A percentile compares a stretch with the other conserved stretches of the same genome.
These are phyloP conservation scores for Penicillium olsonii DNA, from an alignment of 2,329 filamentous ascomycete species.

Conservation along the genomic window DNA sequence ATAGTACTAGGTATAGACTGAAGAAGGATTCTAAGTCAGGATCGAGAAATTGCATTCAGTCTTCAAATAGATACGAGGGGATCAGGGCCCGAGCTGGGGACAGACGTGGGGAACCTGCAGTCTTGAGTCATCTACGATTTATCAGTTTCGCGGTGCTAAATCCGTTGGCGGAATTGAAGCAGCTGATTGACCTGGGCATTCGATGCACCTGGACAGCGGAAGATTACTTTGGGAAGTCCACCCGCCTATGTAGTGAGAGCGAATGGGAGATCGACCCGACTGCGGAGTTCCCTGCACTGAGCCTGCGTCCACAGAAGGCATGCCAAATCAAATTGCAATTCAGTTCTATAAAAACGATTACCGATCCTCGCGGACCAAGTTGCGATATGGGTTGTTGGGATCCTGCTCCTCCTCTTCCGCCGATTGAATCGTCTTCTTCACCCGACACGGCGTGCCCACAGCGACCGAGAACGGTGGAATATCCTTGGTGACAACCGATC, in stretches of 20 bases:
- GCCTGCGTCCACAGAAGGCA: too few species aligned
- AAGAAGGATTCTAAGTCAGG: background rate
- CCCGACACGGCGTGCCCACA: slow-evolving; percentile 25
- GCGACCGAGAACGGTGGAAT: slow-evolving; percentile 35
- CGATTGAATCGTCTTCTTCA: slow-evolving; percentile 21
- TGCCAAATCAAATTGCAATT: background rate
- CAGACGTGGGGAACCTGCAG: background rate
- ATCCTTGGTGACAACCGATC: slow-evolving; percentile 43
- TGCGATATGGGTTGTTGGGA: slow-evolving; percentile 25
- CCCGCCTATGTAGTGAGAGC: too few species aligned
- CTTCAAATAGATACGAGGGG: background rate
- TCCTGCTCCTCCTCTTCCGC: slow-evolving; percentile 25
- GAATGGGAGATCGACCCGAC: too few species aligned
- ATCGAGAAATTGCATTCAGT: background rate
- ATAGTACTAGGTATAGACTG: background rate
- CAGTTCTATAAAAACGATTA: background rate
- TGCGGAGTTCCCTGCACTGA: too few species aligned
- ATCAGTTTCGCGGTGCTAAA: slow-evolving; percentile 1
- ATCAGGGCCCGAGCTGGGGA: background rate
- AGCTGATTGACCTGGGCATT: too few species aligned
- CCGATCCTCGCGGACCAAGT: slow-evolving; percentile 1
- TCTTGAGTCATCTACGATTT: background rate
- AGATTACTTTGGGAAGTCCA: too few species aligned
- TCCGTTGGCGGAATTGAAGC: background rate
- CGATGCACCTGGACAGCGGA: too few species aligned